Base-by-base conservation (phyloP, 2,329 filamentous ascomycete genomes). In the Ophiostoma australiae region DNA sequence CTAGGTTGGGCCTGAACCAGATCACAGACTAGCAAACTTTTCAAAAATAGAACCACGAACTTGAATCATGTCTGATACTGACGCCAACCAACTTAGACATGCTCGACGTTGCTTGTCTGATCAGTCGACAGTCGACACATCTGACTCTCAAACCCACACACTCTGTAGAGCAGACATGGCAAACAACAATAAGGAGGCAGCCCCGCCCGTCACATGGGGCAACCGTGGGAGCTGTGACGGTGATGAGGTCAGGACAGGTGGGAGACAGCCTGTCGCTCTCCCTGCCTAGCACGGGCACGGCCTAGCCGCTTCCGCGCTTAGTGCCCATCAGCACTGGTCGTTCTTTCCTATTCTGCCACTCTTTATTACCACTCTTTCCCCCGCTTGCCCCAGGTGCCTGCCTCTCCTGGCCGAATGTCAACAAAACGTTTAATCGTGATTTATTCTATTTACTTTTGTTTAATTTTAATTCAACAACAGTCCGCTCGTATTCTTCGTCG, bases 141-240 rank as follows among this genome's bases (percentile, higher is more conserved):
- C 17, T 6, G 13, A 39, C 44, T n/a, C 17, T 20, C 23, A 31
- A n/a, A 27, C 55, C 23, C 44, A 48, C n/a, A 48, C 44, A 5
- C n/a, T 23, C 31, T 41, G 39, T 13, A 63, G 58, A 63, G 7
- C 8, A 20, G 31, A 35, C 27, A 17, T n/a, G n/a, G 31, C 61
- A 20, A 31, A 33, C 31, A 27, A 65, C 66, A 67, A 67, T 8
- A 67, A 15, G 39, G 35, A 23, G n/a, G 37, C 17, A 37, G 35
- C 68, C 23, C 69, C 55, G 55, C 61, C 67, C 69, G 72, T 74
- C 68, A 72, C 73, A 72, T 69, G 73, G 73, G 73, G 73, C 73
- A 74, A 74, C 73, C 44, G 69, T 63, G 33, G 63, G 31, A 68
- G 41, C 61, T 63, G 67, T 61, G 39, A 65, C 61, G 63, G 68